These are phyloP conservation scores for Nemania abortiva DNA, from an alignment of 2,329 filamentous ascomycete genomes.

Conservation along the genomic window DNA sequence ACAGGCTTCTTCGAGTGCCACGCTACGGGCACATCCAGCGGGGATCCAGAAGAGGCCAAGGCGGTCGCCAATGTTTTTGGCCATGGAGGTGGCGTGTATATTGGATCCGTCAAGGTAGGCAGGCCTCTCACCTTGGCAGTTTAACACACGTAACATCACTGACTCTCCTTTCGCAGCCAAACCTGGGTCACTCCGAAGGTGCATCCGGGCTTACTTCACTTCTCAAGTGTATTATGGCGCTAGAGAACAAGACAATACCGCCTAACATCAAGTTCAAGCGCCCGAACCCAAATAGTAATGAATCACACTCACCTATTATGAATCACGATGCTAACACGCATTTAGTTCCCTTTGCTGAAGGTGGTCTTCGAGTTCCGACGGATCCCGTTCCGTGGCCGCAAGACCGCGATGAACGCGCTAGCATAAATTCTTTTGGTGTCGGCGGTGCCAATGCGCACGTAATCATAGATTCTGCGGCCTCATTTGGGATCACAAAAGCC, in stretches of 20 bases:
- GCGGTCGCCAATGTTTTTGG: slow-evolving; percentile 49
- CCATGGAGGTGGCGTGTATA: slow-evolving; percentile 34
- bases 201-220: slow-evolving; percentile 58
- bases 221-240: slow-evolving; percentile 58
- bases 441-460: slow-evolving; percentile 55
- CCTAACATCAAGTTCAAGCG: slow-evolving; percentile 55
- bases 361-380: slow-evolving; percentile 49
- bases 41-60: slow-evolving; percentile 53
- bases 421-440: slow-evolving; percentile 54
- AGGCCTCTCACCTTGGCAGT: neutral
- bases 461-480: slow-evolving; percentile 39
- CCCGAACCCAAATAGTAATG: slow-evolving; percentile 49
- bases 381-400: slow-evolving; percentile 51
- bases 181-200: slow-evolving; percentile 59
- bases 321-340: slow-evolving; percentile 1
- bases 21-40: slow-evolving; percentile 49
- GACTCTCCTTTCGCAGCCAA: slow-evolving; percentile 51
- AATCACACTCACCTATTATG: neutral
- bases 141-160: neutral
- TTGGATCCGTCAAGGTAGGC: slow-evolving; percentile 42
- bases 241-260: slow-evolving; percentile 56
- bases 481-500: slow-evolving; percentile 18
- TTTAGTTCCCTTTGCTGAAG: slow-evolving; percentile 46
- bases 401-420: slow-evolving; percentile 43
- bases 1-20: slow-evolving; percentile 43